Evolutionary conservation across 495 filamentous ascomycete species (phyloP), one percentile per base, ranked within the genome.

Genomic region (Emericellopsis terricola): DNA sequence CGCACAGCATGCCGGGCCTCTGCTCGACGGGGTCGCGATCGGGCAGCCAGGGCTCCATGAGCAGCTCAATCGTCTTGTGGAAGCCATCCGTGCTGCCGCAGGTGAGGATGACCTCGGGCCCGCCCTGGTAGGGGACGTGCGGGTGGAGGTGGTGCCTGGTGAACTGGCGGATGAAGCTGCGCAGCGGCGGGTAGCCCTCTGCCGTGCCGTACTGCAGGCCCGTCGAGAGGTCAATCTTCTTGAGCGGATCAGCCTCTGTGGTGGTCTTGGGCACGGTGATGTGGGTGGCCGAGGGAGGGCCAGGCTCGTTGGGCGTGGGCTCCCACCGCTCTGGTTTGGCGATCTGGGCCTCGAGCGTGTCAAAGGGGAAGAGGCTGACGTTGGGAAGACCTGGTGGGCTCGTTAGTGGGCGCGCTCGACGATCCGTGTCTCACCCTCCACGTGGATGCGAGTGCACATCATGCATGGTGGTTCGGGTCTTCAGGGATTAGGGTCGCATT

Each of bases 381-480:
- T 84, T 77, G 15, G 86, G 86, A 10, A 91, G 67, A 32, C 81
- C 80, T 85, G n/a, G n/a, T n/a, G n/a, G n/a, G n/a, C n/a, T n/a
- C n/a, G 45, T 14, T 32, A 26, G 27, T 20, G 30, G 29, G 38
- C 31, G 30, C 41, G 26, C 32, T 20, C 17, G n/a, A n/a, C n/a
- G n/a, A n/a, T n/a, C n/a, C n/a, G n/a, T n/a, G n/a, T n/a, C n/a
- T n/a, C n/a, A n/a, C n/a, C n/a, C n/a, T n/a, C n/a, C n/a, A n/a
- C n/a, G n/a, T n/a, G n/a, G n/a, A n/a, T n/a, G n/a, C n/a, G n/a
- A n/a, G n/a, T n/a, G n/a, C n/a, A n/a, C n/a, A n/a, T n/a, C n/a
- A n/a, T n/a, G n/a, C n/a, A n/a, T n/a, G n/a, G n/a, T n/a, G n/a
- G n/a, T n/a, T n/a, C n/a, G n/a, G n/a, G n/a, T n/a, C n/a, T n/a